phyloP scores from a whole-genome alignment of 1,284 basidiomycete genomes.

The Boletus mariae region DNA sequence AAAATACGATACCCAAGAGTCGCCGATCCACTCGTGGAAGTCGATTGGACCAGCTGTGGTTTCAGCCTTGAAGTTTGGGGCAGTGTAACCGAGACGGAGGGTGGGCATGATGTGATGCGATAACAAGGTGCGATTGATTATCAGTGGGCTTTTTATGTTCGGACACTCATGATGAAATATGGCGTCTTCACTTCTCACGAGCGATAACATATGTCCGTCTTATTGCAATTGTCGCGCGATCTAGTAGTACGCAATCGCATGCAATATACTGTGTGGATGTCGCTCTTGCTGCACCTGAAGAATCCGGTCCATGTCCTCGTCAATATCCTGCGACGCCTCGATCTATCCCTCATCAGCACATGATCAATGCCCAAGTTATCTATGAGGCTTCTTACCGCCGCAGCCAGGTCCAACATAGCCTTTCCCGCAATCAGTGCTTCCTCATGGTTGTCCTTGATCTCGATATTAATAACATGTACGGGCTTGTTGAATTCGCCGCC shows the following conservation, averaged over 20 bases:
- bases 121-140: background rate
- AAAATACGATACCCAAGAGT: slow-evolving; percentile 72
- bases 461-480: slow-evolving; percentile 96
- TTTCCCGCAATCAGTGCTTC: slow-evolving; percentile 94
- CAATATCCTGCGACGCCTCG: slow-evolving; percentile 81
- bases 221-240: slow-evolving; percentile 27
- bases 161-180: slow-evolving; percentile 32
- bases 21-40: slow-evolving; percentile 90
- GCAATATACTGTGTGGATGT: slow-evolving; percentile 90
- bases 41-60: slow-evolving; percentile 76
- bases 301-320: slow-evolving; percentile 88
- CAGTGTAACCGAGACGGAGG: slow-evolving; percentile 73
- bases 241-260: slow-evolving; percentile 88
- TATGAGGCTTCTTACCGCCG: slow-evolving; percentile 66
- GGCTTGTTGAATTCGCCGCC: slow-evolving; percentile 92
- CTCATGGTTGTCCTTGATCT: slow-evolving; percentile 99
- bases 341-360: slow-evolving; percentile 53
- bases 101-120: slow-evolving; percentile 35
- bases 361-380: slow-evolving; percentile 4
- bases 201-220: slow-evolving; percentile 4
- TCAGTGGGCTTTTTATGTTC: slow-evolving; percentile 19
- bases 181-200: slow-evolving; percentile 49
- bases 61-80: slow-evolving; percentile 81
- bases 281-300: slow-evolving; percentile 80
- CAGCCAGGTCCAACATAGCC: slow-evolving; percentile 92